Evolutionary conservation across 164 flowering plant species (phyloP).

Genomic region (Vitis rotundifolia): DNA sequence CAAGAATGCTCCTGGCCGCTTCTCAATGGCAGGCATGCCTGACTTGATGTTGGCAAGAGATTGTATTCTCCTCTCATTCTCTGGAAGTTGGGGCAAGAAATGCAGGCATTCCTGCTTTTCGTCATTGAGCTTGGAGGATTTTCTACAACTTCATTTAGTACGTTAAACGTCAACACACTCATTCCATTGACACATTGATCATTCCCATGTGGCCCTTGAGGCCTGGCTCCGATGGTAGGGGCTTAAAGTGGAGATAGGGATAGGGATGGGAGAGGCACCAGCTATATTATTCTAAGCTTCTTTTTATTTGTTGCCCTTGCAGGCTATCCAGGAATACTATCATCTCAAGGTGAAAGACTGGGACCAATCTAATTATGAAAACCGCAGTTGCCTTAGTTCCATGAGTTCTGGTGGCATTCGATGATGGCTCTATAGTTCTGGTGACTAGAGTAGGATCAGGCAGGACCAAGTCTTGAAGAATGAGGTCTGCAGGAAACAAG

Average conservation of each 20-base stretch:
- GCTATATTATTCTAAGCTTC: not conserved
- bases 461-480: slow-evolving; percentile 38
- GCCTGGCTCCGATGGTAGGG: no score
- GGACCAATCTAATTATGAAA: slow-evolving; percentile 16
- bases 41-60: not conserved
- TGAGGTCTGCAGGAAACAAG: slow-evolving; percentile 34
- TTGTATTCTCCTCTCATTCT: not conserved
- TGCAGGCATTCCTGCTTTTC: no score
- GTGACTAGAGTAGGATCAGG: slow-evolving; percentile 72
- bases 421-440: slow-evolving; percentile 71
- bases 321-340: slow-evolving; percentile 83
- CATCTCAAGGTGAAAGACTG: slow-evolving; percentile 30
- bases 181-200: no score
- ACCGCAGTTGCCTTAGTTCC: slow-evolving; percentile 12
- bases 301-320: slow-evolving; percentile 13
- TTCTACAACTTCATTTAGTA: no score
- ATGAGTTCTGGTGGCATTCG: slow-evolving; percentile 41
- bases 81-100: no score
- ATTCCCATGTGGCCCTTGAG: no score
- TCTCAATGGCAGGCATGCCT: slow-evolving; percentile 78
- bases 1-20: slow-evolving; percentile 84
- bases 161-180: no score
- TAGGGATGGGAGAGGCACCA: no score
- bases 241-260: no score
- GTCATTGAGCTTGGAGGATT: no score